These are phyloP conservation scores for Trametes versicolor DNA, from an alignment of 1,284 basidiomycete genomes.

Conservation along the genomic window DNA sequence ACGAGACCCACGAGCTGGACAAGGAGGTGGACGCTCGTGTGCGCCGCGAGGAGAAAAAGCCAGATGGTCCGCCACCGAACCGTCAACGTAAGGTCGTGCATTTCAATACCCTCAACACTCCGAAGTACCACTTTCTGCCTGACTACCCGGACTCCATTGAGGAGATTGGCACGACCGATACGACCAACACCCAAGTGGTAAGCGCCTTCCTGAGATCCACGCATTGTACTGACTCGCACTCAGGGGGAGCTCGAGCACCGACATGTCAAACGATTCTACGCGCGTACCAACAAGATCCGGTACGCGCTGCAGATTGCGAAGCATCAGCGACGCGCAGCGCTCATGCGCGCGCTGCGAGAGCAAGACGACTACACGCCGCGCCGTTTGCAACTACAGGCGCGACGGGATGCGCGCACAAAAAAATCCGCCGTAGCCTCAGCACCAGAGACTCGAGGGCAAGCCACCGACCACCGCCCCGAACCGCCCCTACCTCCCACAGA, in stretches of 20 bases:
- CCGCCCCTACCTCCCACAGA: background rate
- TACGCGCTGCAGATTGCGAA: slow-evolving; percentile 38
- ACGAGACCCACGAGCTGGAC: slow-evolving; percentile 41
- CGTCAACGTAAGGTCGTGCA: slow-evolving; percentile 2
- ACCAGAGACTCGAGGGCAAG: background rate
- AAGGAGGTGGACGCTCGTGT: slow-evolving; percentile 36
- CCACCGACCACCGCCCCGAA: background rate
- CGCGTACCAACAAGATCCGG: slow-evolving; percentile 44
- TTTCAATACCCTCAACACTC: slow-evolving; percentile 41
- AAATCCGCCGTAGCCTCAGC: too few relatives aligned
- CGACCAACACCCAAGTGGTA: slow-evolving; percentile 46
- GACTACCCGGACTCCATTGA: slow-evolving; percentile 45
- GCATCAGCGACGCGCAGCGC: background rate
- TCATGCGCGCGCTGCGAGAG: slow-evolving; percentile 1
- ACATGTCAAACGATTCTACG: slow-evolving; percentile 46
- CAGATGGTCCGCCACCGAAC: background rate
- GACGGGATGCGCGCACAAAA: background rate
- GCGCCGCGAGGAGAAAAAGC: slow-evolving; percentile 14
- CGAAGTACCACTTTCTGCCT: slow-evolving; percentile 47
- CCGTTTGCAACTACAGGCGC: too few relatives aligned
- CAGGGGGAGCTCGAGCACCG: slow-evolving; percentile 49
- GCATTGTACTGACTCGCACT: background rate
- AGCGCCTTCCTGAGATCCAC: background rate
- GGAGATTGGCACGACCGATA: slow-evolving; percentile 47
- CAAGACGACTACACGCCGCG: background rate